Evolutionary conservation across 768 basidiomycete genomes (phyloP).

Genomic region (Calocybe indica): DNA sequence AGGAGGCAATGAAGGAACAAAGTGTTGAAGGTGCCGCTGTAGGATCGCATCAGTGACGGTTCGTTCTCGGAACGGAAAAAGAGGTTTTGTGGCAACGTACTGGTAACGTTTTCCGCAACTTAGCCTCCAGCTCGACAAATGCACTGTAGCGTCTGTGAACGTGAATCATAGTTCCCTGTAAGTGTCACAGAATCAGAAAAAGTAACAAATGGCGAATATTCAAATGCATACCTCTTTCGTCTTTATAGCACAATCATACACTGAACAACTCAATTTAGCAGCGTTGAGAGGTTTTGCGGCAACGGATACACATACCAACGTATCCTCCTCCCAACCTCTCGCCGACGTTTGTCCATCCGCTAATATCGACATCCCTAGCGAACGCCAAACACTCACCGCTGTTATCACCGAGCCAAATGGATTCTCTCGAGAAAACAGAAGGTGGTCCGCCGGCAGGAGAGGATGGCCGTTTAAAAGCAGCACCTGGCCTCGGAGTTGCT

Average conservation of each 20-base stretch:
- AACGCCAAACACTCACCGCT: constrained; percentile 49
- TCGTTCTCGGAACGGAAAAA: not conserved
- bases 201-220: not conserved
- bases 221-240: constrained; percentile 45
- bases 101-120: constrained; percentile 46
- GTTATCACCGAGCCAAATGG: constrained; percentile 63
- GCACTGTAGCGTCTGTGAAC: constrained; percentile 63
- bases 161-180: constrained; percentile 56
- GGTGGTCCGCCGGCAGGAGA: constrained; percentile 29
- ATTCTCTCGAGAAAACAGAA: constrained; percentile 57
- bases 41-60: not conserved
- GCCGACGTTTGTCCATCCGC: constrained; percentile 70
- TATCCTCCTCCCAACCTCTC: constrained; percentile 61
- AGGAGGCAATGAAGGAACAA: constrained; percentile 58
- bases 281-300: not conserved
- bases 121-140: constrained; percentile 48
- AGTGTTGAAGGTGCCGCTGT: constrained; percentile 28
- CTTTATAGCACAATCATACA: constrained; percentile 65
- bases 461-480: constrained; percentile 13
- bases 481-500: not conserved
- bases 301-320: constrained; percentile 38
- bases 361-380: constrained; percentile 58
- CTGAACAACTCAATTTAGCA: constrained; percentile 20
- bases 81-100: constrained; percentile 25
- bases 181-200: constrained; percentile 3